Evolutionary conservation across 176 grass and related monocot genomes (phyloP).

Genomic region (Coix lacrymajobi): DNA sequence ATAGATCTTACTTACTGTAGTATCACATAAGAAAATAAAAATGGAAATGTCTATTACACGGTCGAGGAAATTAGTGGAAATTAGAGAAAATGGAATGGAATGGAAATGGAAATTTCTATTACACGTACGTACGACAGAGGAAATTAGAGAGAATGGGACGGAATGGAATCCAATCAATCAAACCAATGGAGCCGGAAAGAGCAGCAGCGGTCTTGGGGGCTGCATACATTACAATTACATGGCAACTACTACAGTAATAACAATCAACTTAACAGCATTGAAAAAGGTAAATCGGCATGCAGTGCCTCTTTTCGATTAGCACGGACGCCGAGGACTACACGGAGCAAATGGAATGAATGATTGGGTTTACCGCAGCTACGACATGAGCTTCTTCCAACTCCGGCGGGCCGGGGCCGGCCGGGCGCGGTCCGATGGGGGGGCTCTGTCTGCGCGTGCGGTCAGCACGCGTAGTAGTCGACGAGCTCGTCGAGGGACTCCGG

Average conservation of each 20-base stretch:
- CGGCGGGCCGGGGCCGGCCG: neutral
- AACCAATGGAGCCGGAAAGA: neutral
- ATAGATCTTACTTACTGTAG: neutral
- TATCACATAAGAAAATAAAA: neutral
- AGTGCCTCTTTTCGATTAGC: neutral
- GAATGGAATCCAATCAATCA: neutral
- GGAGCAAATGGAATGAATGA: neutral
- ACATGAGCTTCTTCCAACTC: neutral
- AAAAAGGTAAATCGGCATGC: neutral
- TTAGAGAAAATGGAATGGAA: neutral
- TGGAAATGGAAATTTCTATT: too few species aligned
- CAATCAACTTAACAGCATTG: neutral
- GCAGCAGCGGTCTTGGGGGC: neutral
- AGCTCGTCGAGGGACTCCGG: slow-evolving; percentile 15
- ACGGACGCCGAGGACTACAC: neutral
- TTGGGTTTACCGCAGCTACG: neutral
- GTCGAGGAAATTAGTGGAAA: neutral
- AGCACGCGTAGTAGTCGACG: slow-evolving; percentile 70
- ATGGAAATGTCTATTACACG: neutral
- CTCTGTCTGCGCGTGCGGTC: neutral
- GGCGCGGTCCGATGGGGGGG: too few species aligned
- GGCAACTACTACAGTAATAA: neutral
- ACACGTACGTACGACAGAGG: too few species aligned
- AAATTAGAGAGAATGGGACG: too few species aligned
- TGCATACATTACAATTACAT: neutral